phyloP scores from a whole-genome alignment of 352 stramenopile genomes.

The Phytophthora niederhauseri region DNA sequence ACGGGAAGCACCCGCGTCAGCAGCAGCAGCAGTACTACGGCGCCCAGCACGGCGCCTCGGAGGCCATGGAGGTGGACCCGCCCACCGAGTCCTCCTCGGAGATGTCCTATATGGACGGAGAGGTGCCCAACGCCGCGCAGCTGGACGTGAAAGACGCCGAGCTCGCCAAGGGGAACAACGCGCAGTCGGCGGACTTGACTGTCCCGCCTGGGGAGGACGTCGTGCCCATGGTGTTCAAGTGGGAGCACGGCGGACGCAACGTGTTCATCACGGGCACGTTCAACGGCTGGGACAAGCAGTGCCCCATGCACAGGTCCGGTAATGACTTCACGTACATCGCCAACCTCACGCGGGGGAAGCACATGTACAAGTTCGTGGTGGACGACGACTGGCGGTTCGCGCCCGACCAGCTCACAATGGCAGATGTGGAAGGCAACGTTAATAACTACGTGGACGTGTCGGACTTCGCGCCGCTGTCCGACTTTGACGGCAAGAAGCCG shows the following conservation, averaged over 20 bases:
- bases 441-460: slow-evolving; percentile 99
- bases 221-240: slow-evolving; percentile 97
- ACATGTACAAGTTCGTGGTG: slow-evolving; percentile 99
- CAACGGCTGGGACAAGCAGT: slow-evolving; percentile 99
- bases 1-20: slow-evolving; percentile 25
- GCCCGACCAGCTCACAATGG: slow-evolving; percentile 95
- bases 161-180: slow-evolving; percentile 38
- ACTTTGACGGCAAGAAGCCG: slow-evolving; percentile 61
- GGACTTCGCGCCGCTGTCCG: slow-evolving; percentile 93
- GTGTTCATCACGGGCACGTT: slow-evolving; percentile 99
- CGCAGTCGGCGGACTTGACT: slow-evolving; percentile 17
- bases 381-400: slow-evolving; percentile 99
- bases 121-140: slow-evolving; percentile 15
- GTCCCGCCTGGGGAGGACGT: slow-evolving; percentile 35
- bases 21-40: slow-evolving; percentile 29
- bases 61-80: slow-evolving; percentile 77
- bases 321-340: slow-evolving; percentile 99
- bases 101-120: slow-evolving; percentile 43
- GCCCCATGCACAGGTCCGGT: slow-evolving; percentile 98
- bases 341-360: slow-evolving; percentile 97
- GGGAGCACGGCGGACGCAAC: slow-evolving; percentile 96
- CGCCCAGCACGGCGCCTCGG: slow-evolving; percentile 30
- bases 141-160: slow-evolving; percentile 37
- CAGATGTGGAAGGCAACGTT: slow-evolving; percentile 98
- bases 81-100: slow-evolving; percentile 41